These are phyloP conservation scores for Penicillium sp. DNA, from an alignment of 2,329 filamentous ascomycete genomes.

Conservation along the genomic window DNA sequence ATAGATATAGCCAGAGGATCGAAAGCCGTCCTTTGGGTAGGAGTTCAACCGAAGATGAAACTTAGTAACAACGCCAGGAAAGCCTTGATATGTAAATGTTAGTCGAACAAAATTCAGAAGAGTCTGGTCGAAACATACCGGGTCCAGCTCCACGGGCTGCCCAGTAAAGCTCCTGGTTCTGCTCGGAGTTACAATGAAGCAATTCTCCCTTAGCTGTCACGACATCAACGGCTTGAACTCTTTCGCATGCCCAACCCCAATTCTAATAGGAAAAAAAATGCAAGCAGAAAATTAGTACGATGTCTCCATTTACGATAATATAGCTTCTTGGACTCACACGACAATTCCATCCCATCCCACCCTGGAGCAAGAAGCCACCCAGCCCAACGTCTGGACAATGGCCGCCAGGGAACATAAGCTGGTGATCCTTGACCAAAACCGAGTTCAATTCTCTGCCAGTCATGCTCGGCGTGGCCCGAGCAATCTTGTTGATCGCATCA, in stretches of 20 bases:
- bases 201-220: constrained; percentile 54
- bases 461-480: constrained; percentile 55
- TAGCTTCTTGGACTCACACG: constrained; percentile 44
- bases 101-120: neutral
- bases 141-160: constrained; percentile 56
- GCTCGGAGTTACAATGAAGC: constrained; percentile 32
- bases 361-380: constrained; percentile 63
- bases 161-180: constrained; percentile 58
- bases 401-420: constrained; percentile 59
- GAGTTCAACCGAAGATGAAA: constrained; percentile 55
- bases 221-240: constrained; percentile 54
- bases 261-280: constrained; percentile 49
- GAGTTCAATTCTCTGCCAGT: constrained; percentile 48
- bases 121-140: constrained; percentile 36
- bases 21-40: constrained; percentile 33
- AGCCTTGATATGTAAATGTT: constrained; percentile 32
- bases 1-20: constrained; percentile 54
- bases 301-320: no score
- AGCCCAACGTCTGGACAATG: constrained; percentile 64
- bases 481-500: constrained; percentile 47
- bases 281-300: neutral
- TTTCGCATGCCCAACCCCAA: constrained; percentile 63
- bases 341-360: constrained; percentile 66
- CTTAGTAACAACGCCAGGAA: constrained; percentile 59
- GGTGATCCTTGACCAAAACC: constrained; percentile 33